Evolutionary conservation across 352 stramenopile genomes (phyloP), one percentile per base, ranked within the genome.

Genomic region (Thalassiosira hispida): DNA sequence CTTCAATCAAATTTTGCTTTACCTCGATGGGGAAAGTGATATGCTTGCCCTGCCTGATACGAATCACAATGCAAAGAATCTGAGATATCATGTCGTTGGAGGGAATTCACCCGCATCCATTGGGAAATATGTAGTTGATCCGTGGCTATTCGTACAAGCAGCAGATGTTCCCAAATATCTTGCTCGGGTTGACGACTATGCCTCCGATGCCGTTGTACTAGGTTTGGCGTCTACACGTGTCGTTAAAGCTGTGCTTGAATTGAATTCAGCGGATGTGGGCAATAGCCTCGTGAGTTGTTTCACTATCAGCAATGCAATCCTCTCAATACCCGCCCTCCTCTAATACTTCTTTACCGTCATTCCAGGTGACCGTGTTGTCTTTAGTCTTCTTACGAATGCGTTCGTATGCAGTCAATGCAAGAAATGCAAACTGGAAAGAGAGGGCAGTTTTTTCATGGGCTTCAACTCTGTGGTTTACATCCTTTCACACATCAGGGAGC

Each of bases 391-490:
- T 52, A 8, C 1, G 44, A 25, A 22, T 52, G 1, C 44, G 44
- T 25, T 25, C n/a, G n/a, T 52, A 52, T 25, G n/a, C 44, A 52
- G 44, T 52, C 1, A 52, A 52, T 25, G 12, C 44, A 2, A 52
- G n/a, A 25, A 52, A 23, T 27, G 44, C n/a, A 7, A 2, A 2
- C 2, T 52, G 44, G 44, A 52, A 52, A 8, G 44, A 52, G n/a
- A 52, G 44, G n/a, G 44, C 44, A 25, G 2, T 52, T 2, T 52
- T 14, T 7, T 22, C n/a, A 7, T 68, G 60, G 60, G 22, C 5
- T 22, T 42, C 33, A 51, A 42, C 16, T 23, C 60, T 68, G 11
- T 68, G 60, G 60, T 68, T 68, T 68, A 57, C 60, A 18, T 68
- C 60, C 1, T 68, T 68, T 14, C 60, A 68, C 1, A 68, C 38